These are phyloP conservation scores for Pulveroboletus frians DNA, from an alignment of 768 basidiomycete species.

Conservation along the genomic window DNA sequence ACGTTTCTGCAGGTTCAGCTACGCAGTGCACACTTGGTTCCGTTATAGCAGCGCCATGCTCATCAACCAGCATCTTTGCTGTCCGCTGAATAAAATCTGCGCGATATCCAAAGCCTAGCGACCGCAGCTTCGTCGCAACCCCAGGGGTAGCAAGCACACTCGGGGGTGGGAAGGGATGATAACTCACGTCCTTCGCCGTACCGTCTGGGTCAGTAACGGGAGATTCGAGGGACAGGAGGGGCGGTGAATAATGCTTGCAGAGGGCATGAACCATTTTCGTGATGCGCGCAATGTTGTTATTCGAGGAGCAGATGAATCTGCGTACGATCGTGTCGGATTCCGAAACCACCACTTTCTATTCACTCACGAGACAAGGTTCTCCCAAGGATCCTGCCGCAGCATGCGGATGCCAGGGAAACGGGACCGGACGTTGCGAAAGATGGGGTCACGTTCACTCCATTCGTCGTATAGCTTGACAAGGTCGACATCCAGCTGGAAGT, in stretches of 20 bases:
- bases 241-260: constrained; percentile 69
- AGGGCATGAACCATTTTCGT: constrained; percentile 88
- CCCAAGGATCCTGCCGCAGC: constrained; percentile 92
- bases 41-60: constrained; percentile 32
- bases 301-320: constrained; percentile 97
- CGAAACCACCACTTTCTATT: constrained; percentile 1
- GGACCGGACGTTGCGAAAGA: constrained; percentile 60
- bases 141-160: constrained; percentile 53
- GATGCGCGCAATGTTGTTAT: constrained; percentile 94
- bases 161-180: constrained; percentile 85
- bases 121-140: constrained; percentile 62
- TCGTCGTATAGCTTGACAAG: constrained; percentile 63
- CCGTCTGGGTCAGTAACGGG: constrained; percentile 28
- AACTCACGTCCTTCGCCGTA: constrained; percentile 34
- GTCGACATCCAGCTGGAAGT: constrained; percentile 84
- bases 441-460: constrained; percentile 70
- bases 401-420: constrained; percentile 81
- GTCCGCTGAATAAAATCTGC: constrained; percentile 85
- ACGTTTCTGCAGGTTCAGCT: constrained; percentile 52
- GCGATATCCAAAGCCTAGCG: constrained; percentile 92
- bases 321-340: constrained; percentile 7
- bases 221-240: constrained; percentile 49
- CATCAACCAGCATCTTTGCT: constrained; percentile 67
- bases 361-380: constrained; percentile 87
- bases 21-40: neutral